These are phyloP conservation scores for Oropetium thomaeum DNA, from an alignment of 176 grass and related monocot species.

Conservation along the genomic window DNA sequence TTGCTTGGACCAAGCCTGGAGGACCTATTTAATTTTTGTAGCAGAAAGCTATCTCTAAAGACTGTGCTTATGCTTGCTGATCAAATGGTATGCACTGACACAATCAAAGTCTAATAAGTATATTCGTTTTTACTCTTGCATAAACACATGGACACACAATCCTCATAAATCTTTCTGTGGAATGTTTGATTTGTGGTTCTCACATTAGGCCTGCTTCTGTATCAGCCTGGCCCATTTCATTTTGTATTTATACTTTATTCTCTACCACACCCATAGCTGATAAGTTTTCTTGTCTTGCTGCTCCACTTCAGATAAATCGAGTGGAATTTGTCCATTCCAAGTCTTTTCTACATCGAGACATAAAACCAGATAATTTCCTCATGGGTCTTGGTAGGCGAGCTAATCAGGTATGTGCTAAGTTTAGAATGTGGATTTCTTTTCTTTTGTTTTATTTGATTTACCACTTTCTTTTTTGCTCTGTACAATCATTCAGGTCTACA, in stretches of 20 bases:
- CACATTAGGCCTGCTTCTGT: background rate
- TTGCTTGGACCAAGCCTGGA: slow-evolving; percentile 91
- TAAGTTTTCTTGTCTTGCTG: background rate
- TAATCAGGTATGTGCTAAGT: slow-evolving; percentile 62
- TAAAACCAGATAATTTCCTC: slow-evolving; percentile 98
- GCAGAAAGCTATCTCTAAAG: slow-evolving; percentile 93
- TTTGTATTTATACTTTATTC: background rate
- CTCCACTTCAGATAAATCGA: slow-evolving; percentile 72
- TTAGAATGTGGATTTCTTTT: slow-evolving; percentile 5
- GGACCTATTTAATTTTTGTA: slow-evolving; percentile 98
- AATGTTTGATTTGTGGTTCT: background rate
- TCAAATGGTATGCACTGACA: slow-evolving; percentile 70
- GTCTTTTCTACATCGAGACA: slow-evolving; percentile 94
- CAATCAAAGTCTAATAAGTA: background rate
- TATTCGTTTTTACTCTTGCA: background rate
- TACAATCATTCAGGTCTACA: slow-evolving; percentile 63
- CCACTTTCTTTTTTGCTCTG: slow-evolving; percentile 12
- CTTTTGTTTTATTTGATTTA: slow-evolving; percentile 25
- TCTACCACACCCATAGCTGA: background rate
- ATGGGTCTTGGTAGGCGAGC: slow-evolving; percentile 92
- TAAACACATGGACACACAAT: background rate
- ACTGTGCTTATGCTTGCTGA: slow-evolving; percentile 98
- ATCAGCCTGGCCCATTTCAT: background rate
- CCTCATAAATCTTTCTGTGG: background rate
- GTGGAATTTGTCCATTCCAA: slow-evolving; percentile 94